Conservation (phyloP, 140 eudicot genomes). For the Cichorium intybus region DNA sequence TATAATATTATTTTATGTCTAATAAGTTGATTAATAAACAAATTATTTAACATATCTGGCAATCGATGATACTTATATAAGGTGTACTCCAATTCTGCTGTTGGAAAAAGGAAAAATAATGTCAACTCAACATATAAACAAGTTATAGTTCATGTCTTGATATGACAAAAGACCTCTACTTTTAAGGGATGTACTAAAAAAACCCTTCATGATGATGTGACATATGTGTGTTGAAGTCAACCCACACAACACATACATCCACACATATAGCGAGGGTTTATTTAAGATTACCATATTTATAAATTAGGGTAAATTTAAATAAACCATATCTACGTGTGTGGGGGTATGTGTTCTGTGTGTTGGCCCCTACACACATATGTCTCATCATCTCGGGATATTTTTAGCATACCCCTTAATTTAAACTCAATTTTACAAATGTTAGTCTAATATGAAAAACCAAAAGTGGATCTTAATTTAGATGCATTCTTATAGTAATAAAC, state of each 20-base stretch:
- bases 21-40: no score
- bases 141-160: slow-evolving; percentile 55
- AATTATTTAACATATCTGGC: slow-evolving; percentile 37
- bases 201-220: no score
- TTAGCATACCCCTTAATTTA: neutral
- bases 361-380: no score
- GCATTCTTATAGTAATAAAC: neutral
- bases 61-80: slow-evolving; percentile 69
- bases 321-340: no score
- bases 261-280: no score
- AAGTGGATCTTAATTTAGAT: neutral
- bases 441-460: neutral
- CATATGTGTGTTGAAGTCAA: no score
- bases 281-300: no score
- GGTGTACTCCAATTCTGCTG: slow-evolving; percentile 47
- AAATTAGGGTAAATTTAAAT: no score
- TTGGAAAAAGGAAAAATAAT: slow-evolving; percentile 19
- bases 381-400: slow-evolving; percentile 42
- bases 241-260: no score
- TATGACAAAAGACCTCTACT: slow-evolving; percentile 53
- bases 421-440: neutral
- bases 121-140: slow-evolving; percentile 27
- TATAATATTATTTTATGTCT: no score
- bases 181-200: no score
- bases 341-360: no score